Base-by-base conservation (phyloP, 768 basidiomycete genomes). In the Mycena crocata region DNA sequence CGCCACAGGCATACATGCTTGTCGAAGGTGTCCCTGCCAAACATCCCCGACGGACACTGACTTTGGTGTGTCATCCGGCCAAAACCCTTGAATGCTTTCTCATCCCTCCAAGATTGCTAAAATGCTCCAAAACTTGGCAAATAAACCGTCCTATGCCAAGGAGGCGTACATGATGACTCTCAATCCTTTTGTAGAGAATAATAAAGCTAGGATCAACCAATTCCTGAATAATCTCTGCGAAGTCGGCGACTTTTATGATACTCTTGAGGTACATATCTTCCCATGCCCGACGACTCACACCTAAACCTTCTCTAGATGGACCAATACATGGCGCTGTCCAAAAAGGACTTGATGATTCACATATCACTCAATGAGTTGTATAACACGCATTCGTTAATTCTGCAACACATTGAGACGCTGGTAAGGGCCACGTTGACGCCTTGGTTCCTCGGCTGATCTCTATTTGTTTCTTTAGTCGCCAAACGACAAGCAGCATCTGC, bases 21-120 rank as follows among this genome's bases (percentile, higher is more conserved):
- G 98, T 99, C 31, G 96, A 99, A 76, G 94, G 93, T 54, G 94
- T 97, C 17, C 98, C 98, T 1, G 97, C 98, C 13, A 99, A 98
- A 78, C 97, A 99, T 77, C 98, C 98, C 30, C 86, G 98, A 55
- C 89, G 98, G 74, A 99, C 98, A 13, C 83, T 99, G 75, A 99
- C 98, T 14, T 84, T 99, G 77, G 86, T 86, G 72, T 64, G 93
- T n/a, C 87, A 66, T 62, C 82, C 74, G n/a, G 35, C 40, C n/a
- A n/a, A n/a, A n/a, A n/a, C n/a, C n/a, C n/a, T n/a, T n/a, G n/a
- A n/a, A n/a, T n/a, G n/a, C n/a, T n/a, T n/a, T n/a, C n/a, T n/a
- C n/a, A n/a, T n/a, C n/a, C n/a, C n/a, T n/a, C n/a, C n/a, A n/a
- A 98, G 95, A 99, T 99, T 73, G 98, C 98, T 51, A 99, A 99